phyloP scores from a whole-genome alignment of 148 eudicot species.

The Silene conica region DNA sequence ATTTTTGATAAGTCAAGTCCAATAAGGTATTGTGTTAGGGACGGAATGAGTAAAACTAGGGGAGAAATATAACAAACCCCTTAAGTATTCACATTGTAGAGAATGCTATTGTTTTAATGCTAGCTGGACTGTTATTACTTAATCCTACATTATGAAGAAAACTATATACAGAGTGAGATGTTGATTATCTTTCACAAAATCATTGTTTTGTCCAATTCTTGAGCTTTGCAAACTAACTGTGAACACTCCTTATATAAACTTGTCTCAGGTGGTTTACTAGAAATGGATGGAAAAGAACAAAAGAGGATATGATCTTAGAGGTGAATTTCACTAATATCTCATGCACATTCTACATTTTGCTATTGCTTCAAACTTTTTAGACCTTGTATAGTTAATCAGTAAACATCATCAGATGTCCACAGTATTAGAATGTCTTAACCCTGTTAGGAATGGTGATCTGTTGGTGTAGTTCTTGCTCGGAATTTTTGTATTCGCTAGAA shows the following conservation, averaged over 20 bases:
- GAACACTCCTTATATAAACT: background rate
- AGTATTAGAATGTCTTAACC: background rate
- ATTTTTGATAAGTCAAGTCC: too few species aligned
- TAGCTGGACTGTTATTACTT: background rate
- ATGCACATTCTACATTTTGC: background rate
- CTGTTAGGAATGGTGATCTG: background rate
- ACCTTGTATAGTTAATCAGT: constrained; percentile 1
- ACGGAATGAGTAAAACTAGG: too few species aligned
- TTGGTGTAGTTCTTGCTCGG: background rate
- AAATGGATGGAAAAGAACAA: constrained; percentile 89
- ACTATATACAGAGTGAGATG: background rate
- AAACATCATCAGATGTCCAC: background rate
- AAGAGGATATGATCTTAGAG: constrained; percentile 83
- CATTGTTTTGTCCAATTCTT: background rate
- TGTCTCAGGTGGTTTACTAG: constrained; percentile 76
- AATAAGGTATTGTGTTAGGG: too few species aligned
- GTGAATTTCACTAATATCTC: constrained; percentile 32
- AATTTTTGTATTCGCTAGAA: background rate
- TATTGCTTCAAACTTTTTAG: constrained; percentile 8
- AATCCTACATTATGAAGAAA: background rate
- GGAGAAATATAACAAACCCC: too few species aligned
- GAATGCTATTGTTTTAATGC: background rate
- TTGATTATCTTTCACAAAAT: background rate
- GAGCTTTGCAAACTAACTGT: background rate
- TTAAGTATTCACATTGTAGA: background rate